Base-by-base conservation (phyloP, 257 asterid species). In the Ocimum tenuiflorum region DNA sequence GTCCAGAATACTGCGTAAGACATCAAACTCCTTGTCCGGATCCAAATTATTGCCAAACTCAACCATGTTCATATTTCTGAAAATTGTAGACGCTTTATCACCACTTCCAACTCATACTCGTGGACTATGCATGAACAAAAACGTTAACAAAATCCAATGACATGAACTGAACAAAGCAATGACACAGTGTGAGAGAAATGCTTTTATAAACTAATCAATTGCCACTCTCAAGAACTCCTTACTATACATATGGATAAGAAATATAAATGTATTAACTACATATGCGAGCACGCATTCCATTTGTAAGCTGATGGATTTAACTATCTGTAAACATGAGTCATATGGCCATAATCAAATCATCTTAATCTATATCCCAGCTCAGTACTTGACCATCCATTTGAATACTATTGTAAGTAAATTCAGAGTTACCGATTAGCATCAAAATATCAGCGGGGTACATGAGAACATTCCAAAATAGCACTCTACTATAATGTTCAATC, bases 1-100 rank as follows among this genome's bases (percentile, higher is more conserved):
- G 74, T 90, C 94, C 65, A 89, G 70, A 31, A 85, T 67, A 33
- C 57, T 39, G 31, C 76, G 80, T 41, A 89, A 47, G 68, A 63
- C 69, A 15, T 75, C 79, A 27, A 74, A 81, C 59, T 71, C 81
- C 11, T 80, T 88, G 9, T 74, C 85, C 14, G 33, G 24, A 50
- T 50, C 57, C 58, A 60, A 67, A 35, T 11, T 43, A 67, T 41
- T 31, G 29, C 65, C 65, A 55, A 24, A 42, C 49, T 55, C 65
- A 55, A 56, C 73, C 73, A 68, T 68, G 54, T 27, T 56, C 18
- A 19, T 43, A 12, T 12, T 8, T 43, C 29, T 51, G 47, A 55
- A 55, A 43, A 12, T 4, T 18, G 11, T 4, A 43, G 27, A 27
- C 39, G 15, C 15, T 64, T 56, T 65, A 67, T 60, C 45, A 31